Percentiles rank a stretch among this genome's conserved stretches.
Evolutionary conservation across 78 protist genomes (phyloP).

Genomic region (Andalucia godoyi): DNA sequence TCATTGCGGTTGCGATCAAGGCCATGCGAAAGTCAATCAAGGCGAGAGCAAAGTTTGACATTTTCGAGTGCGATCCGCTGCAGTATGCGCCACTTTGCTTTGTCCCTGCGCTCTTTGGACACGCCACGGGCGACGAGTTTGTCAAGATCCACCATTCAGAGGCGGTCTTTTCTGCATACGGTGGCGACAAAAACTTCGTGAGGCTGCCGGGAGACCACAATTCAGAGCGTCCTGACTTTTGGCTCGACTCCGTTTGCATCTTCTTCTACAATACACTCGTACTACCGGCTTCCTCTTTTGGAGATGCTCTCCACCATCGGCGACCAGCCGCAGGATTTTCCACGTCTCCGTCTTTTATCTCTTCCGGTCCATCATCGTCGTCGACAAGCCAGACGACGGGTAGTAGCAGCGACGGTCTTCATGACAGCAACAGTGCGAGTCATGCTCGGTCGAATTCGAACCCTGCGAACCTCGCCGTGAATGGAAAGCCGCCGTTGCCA

Average conservation of each 20-base stretch:
- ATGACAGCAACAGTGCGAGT: no score
- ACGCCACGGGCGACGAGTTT: conserved; percentile 9
- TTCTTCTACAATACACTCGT: conserved; percentile 10
- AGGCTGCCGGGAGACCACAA: conserved; percentile 24
- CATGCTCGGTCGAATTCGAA: no score
- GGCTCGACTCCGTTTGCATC: not conserved
- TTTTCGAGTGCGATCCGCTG: not conserved
- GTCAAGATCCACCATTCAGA: conserved; percentile 1
- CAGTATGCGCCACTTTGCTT: not conserved
- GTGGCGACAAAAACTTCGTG: conserved; percentile 6
- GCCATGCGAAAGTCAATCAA: not conserved
- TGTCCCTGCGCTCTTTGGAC: conserved; percentile 17
- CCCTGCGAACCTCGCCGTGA: no score
- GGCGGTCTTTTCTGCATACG: not conserved
- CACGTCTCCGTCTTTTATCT: no score
- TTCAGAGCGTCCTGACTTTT: not conserved
- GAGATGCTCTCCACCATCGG: no score
- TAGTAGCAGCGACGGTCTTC: no score
- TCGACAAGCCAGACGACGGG: no score
- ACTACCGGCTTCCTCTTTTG: no score
- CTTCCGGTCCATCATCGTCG: no score
- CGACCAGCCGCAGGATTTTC: no score
- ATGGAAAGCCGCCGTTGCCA: no score
- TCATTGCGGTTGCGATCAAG: not conserved
- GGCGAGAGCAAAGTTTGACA: conserved; percentile 6